These are phyloP conservation scores for Diophrys appendiculata DNA, from an alignment of 73 alveolate species.

Conservation along the genomic window DNA sequence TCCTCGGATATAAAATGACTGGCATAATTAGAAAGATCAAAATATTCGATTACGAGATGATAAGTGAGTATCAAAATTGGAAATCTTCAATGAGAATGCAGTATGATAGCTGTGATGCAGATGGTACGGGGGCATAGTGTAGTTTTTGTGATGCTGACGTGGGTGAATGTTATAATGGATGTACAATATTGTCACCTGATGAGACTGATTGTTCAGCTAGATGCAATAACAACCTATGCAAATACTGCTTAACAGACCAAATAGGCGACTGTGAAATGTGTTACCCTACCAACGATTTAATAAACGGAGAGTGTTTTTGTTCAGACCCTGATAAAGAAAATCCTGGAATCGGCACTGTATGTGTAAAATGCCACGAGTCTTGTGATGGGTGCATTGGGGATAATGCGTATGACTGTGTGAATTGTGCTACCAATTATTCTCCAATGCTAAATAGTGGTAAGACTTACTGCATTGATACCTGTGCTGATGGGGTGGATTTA, in stretches of 20 bases:
- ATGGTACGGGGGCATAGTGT: background rate
- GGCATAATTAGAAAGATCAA: too few species aligned
- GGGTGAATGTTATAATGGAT: background rate
- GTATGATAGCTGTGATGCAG: background rate
- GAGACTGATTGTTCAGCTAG: background rate
- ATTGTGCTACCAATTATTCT: background rate
- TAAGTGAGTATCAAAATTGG: too few species aligned
- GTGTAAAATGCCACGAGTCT: background rate
- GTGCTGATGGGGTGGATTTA: background rate
- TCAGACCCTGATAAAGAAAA: background rate
- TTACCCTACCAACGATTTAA: background rate
- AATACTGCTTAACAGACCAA: background rate
- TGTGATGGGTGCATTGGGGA: background rate
- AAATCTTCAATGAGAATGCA: too few species aligned
- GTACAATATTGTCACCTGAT: background rate
- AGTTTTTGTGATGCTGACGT: background rate
- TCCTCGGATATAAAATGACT: too few species aligned
- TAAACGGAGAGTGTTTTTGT: background rate
- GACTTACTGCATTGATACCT: background rate
- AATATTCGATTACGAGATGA: too few species aligned
- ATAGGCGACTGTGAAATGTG: background rate
- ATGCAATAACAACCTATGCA: background rate
- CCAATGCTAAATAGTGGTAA: background rate
- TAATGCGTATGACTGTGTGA: background rate
- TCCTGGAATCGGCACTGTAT: background rate